Base-by-base conservation (phyloP, 305 asterid species). In the Salvia sclarea region DNA sequence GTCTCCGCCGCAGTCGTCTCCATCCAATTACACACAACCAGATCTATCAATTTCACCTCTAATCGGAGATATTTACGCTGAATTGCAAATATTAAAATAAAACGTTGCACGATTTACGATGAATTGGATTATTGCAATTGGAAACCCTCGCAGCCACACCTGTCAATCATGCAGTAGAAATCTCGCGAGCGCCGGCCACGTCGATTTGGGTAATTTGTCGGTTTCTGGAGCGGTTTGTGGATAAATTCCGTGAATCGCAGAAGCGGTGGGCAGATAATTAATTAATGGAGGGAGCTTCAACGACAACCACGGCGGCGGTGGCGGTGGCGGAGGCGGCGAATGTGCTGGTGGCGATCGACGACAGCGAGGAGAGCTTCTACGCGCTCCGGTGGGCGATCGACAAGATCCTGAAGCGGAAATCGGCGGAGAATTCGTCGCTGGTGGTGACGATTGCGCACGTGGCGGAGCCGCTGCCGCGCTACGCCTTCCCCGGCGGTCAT, bases 301-400 rank as follows among this genome's bases (percentile, higher is more conserved):
- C 47, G 4, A 16, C 8, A 2, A 71, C 49, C 35, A 58, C 50
- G 16, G 70, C 66, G 41, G 9, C 12, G 57, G 38, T 14, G 68
- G 48, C 40, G 38, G 40, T 55, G 61, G 11, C 54, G 61, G 40
- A 53, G 61, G 11, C 54, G 61, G 71, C 73, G 88, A 81, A 81
- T 31, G 80, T 84, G 58, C 38, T 88, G 84, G 87, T 88, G 76
- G 94, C 92, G 1, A 21, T 90, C 0, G 97, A 90, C 71, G 95
- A 90, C 68, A 86, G 94, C 78, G 90, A 86, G 0, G 90, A 82
- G 74, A 88, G 97, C 71, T 86, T 86, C 69, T 40, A 81, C 61
- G 91, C 90, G 3, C 94, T 88, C 8, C 75, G 70, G 16, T 90
- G 95, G 95, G 73, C 75, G 4, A 57, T 88, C 3, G 87, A 83